phyloP scores from a whole-genome alignment of 345 rosid species.

The Populus deltoides region DNA sequence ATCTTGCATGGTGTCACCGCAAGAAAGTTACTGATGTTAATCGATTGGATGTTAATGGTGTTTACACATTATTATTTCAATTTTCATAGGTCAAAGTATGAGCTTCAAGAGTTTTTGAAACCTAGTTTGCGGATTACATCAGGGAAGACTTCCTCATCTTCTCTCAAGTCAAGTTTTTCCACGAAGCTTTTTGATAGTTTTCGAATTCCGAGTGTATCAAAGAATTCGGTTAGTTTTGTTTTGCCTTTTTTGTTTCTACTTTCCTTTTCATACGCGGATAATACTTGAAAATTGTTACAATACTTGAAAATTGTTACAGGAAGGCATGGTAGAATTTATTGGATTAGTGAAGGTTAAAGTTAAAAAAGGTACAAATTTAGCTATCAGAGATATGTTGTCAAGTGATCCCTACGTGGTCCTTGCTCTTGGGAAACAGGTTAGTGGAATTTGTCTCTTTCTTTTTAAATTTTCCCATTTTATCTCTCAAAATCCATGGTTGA shows the following conservation, averaged over 20 bases:
- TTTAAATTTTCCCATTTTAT: neutral
- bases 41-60: conserved; percentile 15
- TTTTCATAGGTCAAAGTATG: conserved; percentile 77
- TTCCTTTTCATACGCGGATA: neutral
- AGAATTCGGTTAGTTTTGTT: conserved; percentile 39
- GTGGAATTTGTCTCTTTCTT: conserved; percentile 1
- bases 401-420: conserved; percentile 93
- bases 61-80: conserved; percentile 17
- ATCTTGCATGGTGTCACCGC: neutral
- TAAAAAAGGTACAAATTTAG: conserved; percentile 70
- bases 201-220: conserved; percentile 47
- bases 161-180: conserved; percentile 58
- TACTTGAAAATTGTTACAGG: conserved; percentile 55
- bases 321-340: conserved; percentile 80
- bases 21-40: neutral
- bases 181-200: conserved; percentile 63
- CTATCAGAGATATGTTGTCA: conserved; percentile 87
- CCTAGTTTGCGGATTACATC: conserved; percentile 84
- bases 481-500: neutral
- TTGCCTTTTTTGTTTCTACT: neutral
- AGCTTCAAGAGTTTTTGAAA: conserved; percentile 86
- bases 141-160: conserved; percentile 38
- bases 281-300: too few relatives aligned
- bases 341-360: conserved; percentile 78
- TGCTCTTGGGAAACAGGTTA: conserved; percentile 80